Evolutionary conservation across 768 basidiomycete genomes (phyloP), one percentile per base, ranked within the genome.

Genomic region (Strobilomyces echinocephalus): DNA sequence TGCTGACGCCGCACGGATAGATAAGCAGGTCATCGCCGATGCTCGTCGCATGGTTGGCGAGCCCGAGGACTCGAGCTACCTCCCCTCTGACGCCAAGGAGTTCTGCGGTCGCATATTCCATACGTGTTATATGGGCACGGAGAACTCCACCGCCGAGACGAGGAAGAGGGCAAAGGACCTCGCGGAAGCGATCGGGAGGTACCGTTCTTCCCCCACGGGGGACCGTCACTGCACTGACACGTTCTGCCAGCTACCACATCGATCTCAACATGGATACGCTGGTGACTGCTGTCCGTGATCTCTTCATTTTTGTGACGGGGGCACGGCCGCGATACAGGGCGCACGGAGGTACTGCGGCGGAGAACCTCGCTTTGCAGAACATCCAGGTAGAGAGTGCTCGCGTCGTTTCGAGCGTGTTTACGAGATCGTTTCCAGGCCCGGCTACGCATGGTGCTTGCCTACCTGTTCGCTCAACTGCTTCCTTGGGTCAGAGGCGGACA

Each of bases 71-170:
- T 95, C 95, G 2, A 72, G 72, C 2, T 98, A 97, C 65, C 63
- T 92, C 26, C 95, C 97, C 1, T 78, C 81, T 0, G 94, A 99
- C 68, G 83, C 95, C 0, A 81, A 78, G 43, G 97, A 98, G 65
- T 93, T 97, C 61, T 83, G 84, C 26, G 77, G 75, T 49, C 79
- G 92, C 24, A 85, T 98, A 50, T 95, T 99, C 75, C 95, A 98
- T 69, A 95, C 95, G 0, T 97, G 93, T 70, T 99, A 95, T 71
- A 98, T 99, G 97, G 95, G 95, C 6, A 99, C 97, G 0, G 91
- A 94, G 69, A 95, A 98, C 68, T 97, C 95, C 8, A 91, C 87
- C 55, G 69, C 69, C 0, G 97, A 97, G 62, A 98, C 97, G 8
- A 76, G 92, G 11, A 73, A 77, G 56, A 77, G 97, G 33, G 97